Percentiles rank a stretch among this genome's conserved stretches.
phyloP scores from a whole-genome alignment of 768 basidiomycete species.

The Tephrocybe sp. region DNA sequence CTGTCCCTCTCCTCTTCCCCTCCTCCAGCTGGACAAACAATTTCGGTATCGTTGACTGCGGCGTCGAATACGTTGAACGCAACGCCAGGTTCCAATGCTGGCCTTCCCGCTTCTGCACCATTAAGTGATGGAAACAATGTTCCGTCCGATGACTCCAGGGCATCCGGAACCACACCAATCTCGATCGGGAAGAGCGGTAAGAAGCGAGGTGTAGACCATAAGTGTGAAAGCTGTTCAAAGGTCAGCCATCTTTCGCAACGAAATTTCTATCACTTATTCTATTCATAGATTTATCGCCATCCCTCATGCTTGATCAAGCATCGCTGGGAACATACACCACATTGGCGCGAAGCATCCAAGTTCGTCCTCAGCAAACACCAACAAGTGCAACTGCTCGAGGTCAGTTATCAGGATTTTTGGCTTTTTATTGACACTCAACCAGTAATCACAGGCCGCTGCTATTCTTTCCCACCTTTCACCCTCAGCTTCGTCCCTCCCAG shows the following conservation, averaged over 20 bases:
- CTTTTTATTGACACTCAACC: slow-evolving; percentile 5
- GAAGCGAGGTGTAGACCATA: slow-evolving; percentile 85
- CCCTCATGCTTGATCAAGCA: slow-evolving; percentile 96
- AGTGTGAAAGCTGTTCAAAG: slow-evolving; percentile 95
- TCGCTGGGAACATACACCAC: slow-evolving; percentile 96
- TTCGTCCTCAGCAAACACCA: slow-evolving; percentile 94
- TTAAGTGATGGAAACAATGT: slow-evolving; percentile 26
- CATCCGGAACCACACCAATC: slow-evolving; percentile 29
- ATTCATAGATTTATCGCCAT: slow-evolving; percentile 76
- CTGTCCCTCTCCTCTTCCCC: slow-evolving; percentile 45
- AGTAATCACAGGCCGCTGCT: slow-evolving; percentile 72
- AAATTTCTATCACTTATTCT: slow-evolving; percentile 5
- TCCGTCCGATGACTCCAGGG: slow-evolving; percentile 18
- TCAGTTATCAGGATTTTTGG: slow-evolving; percentile 25
- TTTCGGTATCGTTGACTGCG: slow-evolving; percentile 24
- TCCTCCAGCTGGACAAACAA: slow-evolving; percentile 22
- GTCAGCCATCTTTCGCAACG: slow-evolving; percentile 32
- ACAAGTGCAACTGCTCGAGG: slow-evolving; percentile 95
- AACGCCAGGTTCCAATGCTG: slow-evolving; percentile 19
- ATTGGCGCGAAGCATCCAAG: slow-evolving; percentile 92
- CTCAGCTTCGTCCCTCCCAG: slow-evolving; percentile 73
- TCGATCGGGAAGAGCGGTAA: slow-evolving; percentile 50
- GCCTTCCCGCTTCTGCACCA: slow-evolving; percentile 21
- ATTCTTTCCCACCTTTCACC: slow-evolving; percentile 89
- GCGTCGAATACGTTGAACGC: slow-evolving; percentile 24